Conservation (phyloP, 306 rosid species). For the Lathyrus tuberosus region DNA sequence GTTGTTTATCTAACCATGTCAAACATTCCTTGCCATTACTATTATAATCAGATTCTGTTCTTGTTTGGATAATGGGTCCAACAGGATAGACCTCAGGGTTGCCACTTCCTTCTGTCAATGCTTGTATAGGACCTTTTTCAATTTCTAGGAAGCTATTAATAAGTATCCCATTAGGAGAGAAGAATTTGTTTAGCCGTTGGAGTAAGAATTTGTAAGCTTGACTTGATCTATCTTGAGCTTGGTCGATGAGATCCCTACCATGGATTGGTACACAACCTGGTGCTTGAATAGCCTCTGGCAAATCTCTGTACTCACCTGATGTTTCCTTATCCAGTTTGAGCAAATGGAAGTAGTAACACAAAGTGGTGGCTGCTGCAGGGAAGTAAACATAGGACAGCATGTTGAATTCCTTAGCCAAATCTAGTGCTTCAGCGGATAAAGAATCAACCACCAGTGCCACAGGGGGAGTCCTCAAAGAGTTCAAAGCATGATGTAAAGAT, state of each 20-base stretch:
- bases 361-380: not conserved
- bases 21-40: not conserved
- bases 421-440: not conserved
- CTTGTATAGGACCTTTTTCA: slow-evolving; percentile 3
- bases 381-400: slow-evolving; percentile 4
- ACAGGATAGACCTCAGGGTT: slow-evolving; percentile 1
- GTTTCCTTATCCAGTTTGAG: not conserved
- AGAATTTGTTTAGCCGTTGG: not conserved
- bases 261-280: not conserved
- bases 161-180: not conserved
- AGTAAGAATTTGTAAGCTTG: not conserved
- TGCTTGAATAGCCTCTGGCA: not conserved
- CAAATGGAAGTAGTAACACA: not conserved
- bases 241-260: not conserved
- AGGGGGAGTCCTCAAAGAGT: not conserved
- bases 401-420: not conserved
- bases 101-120: not conserved
- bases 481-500: not conserved
- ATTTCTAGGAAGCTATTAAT: not conserved
- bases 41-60: not conserved
- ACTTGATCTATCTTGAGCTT: not conserved
- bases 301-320: not conserved
- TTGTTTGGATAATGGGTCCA: slow-evolving; percentile 2
- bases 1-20: not conserved
- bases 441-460: not conserved